phyloP scores from a whole-genome alignment of 371 early-diverging fungal species.

The Parasitella parasitica region DNA sequence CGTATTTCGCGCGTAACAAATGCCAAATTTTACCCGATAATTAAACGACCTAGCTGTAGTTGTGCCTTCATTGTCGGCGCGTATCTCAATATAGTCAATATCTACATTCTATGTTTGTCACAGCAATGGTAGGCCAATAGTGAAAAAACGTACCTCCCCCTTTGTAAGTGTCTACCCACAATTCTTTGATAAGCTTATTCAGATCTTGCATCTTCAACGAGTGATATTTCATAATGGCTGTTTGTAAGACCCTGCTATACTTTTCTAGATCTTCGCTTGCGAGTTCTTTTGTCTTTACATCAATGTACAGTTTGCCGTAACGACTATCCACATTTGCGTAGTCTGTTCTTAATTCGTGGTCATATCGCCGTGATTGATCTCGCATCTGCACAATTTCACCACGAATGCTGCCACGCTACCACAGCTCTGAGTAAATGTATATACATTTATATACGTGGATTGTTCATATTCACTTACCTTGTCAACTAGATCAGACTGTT shows the following conservation, averaged over 20 bases:
- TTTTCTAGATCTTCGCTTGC: slow-evolving; percentile 82
- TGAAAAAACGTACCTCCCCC: slow-evolving; percentile 73
- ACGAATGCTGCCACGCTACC: slow-evolving; percentile 65
- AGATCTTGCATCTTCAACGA: slow-evolving; percentile 96
- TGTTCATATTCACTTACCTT: slow-evolving; percentile 41
- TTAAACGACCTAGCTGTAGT: slow-evolving; percentile 77
- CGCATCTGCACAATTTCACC: slow-evolving; percentile 90
- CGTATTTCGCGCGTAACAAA: neutral
- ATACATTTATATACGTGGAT: neutral
- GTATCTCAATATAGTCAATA: slow-evolving; percentile 95
- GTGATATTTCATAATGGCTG: slow-evolving; percentile 96
- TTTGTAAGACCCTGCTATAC: slow-evolving; percentile 85
- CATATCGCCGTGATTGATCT: slow-evolving; percentile 58
- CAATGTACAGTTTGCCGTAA: slow-evolving; percentile 66
- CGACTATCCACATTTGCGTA: slow-evolving; percentile 76
- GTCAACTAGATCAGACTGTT: slow-evolving; percentile 51
- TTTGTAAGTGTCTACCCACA: slow-evolving; percentile 98
- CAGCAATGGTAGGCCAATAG: neutral
- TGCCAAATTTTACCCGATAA: slow-evolving; percentile 70
- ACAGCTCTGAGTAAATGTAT: neutral
- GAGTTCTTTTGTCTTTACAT: slow-evolving; percentile 77
- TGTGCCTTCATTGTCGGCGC: slow-evolving; percentile 78
- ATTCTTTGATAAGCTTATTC: slow-evolving; percentile 94
- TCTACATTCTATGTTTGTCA: slow-evolving; percentile 47
- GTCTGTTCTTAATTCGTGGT: slow-evolving; percentile 69